These are phyloP conservation scores for Phaffia tasmanica DNA, from an alignment of 768 basidiomycete species.

Conservation along the genomic window DNA sequence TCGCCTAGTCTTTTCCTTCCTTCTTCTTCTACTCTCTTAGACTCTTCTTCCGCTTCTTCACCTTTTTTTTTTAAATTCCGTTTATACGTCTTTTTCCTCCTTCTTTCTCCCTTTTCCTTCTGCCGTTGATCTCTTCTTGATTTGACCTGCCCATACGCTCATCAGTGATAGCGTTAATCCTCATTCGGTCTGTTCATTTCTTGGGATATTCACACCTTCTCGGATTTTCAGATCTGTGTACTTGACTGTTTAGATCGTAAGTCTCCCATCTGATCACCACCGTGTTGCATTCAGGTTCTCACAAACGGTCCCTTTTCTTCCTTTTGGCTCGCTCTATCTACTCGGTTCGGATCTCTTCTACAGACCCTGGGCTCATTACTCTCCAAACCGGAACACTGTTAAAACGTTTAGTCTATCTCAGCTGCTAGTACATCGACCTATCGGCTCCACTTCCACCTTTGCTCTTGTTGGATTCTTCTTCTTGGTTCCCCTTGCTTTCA, in stretches of 20 bases:
- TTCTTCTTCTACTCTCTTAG: not conserved
- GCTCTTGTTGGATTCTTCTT: too few species aligned
- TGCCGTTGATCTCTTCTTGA: not conserved
- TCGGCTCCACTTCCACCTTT: too few species aligned
- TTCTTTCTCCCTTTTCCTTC: not conserved
- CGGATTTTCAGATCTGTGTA: too few species aligned
- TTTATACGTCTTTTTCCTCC: not conserved
- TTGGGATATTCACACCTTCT: not conserved
- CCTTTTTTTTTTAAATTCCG: not conserved
- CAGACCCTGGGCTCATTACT: too few species aligned
- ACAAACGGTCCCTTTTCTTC: too few species aligned
- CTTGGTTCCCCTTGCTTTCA: too few species aligned
- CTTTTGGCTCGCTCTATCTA: too few species aligned
- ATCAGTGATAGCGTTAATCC: not conserved
- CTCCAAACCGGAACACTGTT: too few species aligned
- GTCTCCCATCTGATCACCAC: not conserved
- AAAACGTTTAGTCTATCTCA: too few species aligned
- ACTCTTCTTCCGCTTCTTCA: not conserved
- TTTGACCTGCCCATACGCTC: not conserved
- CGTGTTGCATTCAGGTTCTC: slow-evolving; percentile 7
- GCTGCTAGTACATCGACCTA: too few species aligned
- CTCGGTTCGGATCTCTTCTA: too few species aligned
- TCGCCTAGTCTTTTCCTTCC: not conserved
- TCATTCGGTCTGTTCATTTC: not conserved
- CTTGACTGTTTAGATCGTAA: not conserved